These are phyloP conservation scores for Cercospora sp. DNA, from an alignment of 2,329 filamentous ascomycete genomes.

Conservation along the genomic window DNA sequence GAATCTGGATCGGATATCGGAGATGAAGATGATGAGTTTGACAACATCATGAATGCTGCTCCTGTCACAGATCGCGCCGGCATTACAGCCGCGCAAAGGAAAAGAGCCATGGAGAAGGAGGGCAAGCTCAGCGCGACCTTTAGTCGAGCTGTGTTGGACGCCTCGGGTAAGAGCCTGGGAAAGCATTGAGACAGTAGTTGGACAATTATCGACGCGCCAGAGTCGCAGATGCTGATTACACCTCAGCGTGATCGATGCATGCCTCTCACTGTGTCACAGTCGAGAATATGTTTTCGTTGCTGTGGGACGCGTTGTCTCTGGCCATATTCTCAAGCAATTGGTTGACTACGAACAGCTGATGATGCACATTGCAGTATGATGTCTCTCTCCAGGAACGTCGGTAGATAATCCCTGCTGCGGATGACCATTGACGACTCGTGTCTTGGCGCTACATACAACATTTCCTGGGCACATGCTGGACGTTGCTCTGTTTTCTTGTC, in stretches of 20 bases:
- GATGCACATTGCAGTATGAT: not conserved
- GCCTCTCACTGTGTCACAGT: not conserved
- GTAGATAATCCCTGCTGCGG: not conserved
- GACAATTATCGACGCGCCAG: not conserved
- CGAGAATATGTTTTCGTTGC: too few relatives aligned
- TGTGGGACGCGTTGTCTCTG: not conserved
- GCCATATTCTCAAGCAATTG: not conserved
- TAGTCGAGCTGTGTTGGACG: constrained; percentile 50
- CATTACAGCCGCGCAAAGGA: constrained; percentile 61
- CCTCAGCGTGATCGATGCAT: not conserved
- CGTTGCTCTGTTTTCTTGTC: not conserved
- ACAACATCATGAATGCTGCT: constrained; percentile 88
- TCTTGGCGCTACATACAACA: not conserved
- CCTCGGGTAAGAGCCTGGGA: constrained; percentile 44
- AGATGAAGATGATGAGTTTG: constrained; percentile 76
- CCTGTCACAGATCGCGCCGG: constrained; percentile 85
- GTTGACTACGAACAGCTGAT: not conserved
- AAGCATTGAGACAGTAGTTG: not conserved
- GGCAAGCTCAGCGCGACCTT: constrained; percentile 49
- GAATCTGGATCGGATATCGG: constrained; percentile 70
- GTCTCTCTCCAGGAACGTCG: not conserved
- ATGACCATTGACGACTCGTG: not conserved
- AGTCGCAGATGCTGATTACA: not conserved
- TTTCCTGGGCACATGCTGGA: not conserved
- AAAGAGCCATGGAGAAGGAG: constrained; percentile 51